These are phyloP conservation scores for Aegilops umbellulata DNA, from an alignment of 176 grass and related monocot species.

Conservation along the genomic window DNA sequence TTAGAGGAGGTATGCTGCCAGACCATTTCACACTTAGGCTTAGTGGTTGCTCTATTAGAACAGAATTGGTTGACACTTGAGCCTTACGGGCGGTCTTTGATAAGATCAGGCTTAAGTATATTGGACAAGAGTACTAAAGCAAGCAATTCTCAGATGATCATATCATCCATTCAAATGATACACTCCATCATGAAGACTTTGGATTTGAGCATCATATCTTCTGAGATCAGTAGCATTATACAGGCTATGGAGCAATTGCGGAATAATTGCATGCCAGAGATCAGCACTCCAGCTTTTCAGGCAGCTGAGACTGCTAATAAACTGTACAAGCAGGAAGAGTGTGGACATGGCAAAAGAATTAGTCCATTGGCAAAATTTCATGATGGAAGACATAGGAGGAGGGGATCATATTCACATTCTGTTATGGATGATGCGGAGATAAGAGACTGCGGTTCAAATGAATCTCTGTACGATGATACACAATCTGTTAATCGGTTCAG, in stretches of 20 bases:
- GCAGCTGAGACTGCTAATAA: conserved; percentile 43
- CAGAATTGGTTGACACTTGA: conserved; percentile 52
- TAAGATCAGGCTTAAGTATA: conserved; percentile 61
- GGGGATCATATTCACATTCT: conserved; percentile 33
- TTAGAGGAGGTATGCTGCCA: conserved; percentile 48
- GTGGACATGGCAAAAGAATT: background rate
- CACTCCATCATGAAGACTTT: conserved; percentile 55
- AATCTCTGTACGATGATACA: conserved; percentile 21
- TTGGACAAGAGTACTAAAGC: conserved; percentile 30
- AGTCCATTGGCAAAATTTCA: conserved; percentile 32
- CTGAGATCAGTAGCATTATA: conserved; percentile 56
- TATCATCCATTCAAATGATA: conserved; percentile 63
- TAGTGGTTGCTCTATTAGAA: conserved; percentile 50
- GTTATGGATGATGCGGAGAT: conserved; percentile 28
- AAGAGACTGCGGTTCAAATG: conserved; percentile 39
- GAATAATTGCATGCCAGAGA: conserved; percentile 14
- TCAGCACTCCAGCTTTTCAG: conserved; percentile 43
- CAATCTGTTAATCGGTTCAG: conserved; percentile 25
- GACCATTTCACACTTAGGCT: conserved; percentile 45
- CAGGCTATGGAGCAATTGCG: conserved; percentile 40
- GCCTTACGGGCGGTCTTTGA: conserved; percentile 62
- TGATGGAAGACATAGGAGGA: conserved; percentile 19
- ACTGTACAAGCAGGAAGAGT: conserved; percentile 21
- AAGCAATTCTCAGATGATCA: conserved; percentile 24
- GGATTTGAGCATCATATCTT: conserved; percentile 52